Conservation (phyloP, 2,329 filamentous ascomycete species). For the Pseudogymnoascus sp. region DNA sequence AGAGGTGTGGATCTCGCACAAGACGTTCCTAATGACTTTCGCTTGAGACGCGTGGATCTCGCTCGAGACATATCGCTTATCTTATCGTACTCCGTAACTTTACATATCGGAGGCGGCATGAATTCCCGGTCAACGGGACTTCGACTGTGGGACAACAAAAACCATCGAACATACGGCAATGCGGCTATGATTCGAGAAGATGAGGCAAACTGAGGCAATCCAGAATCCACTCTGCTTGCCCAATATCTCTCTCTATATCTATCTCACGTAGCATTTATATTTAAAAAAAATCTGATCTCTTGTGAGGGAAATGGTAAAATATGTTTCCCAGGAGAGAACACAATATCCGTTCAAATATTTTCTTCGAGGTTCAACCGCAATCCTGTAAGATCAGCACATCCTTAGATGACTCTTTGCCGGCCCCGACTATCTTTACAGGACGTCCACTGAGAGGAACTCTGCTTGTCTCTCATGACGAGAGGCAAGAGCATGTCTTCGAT, state of each 20-base stretch:
- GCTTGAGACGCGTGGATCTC: too few relatives aligned
- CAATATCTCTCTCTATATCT: neutral
- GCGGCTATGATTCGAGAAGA: neutral
- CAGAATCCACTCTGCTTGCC: neutral
- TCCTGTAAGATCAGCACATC: neutral
- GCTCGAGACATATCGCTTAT: neutral
- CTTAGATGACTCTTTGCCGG: neutral
- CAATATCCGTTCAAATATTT: neutral
- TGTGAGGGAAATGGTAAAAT: neutral
- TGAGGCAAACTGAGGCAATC: neutral
- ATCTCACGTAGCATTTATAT: neutral
- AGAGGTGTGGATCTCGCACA: neutral
- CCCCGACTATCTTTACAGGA: conserved; percentile 1
- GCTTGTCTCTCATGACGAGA: neutral
- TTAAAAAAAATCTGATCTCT: neutral
- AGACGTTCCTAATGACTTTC: too few relatives aligned
- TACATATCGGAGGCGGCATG: neutral
- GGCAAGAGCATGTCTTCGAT: neutral
- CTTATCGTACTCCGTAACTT: neutral
- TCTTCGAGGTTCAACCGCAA: neutral
- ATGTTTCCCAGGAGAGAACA: neutral
- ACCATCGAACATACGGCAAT: neutral
- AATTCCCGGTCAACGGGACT: neutral
- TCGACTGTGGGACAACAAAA: neutral
- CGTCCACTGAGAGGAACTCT: neutral